Evolutionary conservation across 139 green algal species (phyloP), one percentile per base, ranked within the genome.

Genomic region (Pseudopediastrum boryanum): DNA sequence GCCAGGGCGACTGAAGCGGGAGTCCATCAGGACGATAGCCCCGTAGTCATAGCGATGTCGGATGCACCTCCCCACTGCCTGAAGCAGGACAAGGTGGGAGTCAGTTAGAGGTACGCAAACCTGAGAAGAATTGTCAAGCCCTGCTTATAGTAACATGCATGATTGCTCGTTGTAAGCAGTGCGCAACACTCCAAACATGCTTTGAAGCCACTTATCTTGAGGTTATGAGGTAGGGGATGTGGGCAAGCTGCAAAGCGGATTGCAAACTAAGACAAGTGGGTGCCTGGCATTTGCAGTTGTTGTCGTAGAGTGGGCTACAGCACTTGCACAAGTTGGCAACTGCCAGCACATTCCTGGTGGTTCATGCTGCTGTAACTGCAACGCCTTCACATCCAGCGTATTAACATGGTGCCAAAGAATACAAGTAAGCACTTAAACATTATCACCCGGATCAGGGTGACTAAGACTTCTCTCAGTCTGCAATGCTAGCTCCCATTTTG

Each of bases 11-110:
- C 61, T 36, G 81, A 97, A 97, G 29, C 94, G 90, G n/a, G 89
- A 80, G 85, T 98, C 96, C 48, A 99, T 75, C 50, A 99, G 89
- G n/a, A 99, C 74, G 78, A 99, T 93, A 39, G 92, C 93, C 9
- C 96, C 96, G 65, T 92, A 99, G 87, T 99, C 96, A 36, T 88
- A 74, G 10, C 82, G 85, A 87, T 99, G 96, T 2, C 96, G 87
- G 59, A 99, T 97, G 90, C 95, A 98, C 12, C 95, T 88, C 3
- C 94, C 94, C 29, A 98, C 61, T 1, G 92, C 94, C 89, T 97
- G 91, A 8, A 44, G 29, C 2, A 38, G 74, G 43, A 21, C 33
- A 1, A 33, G 38, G 42, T 5, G 31, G 27, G 43, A 2, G 12
- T 35, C 27, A 21, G 69, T 16, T n/a, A 12, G 16, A 16, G 13